Conservation (phyloP, 2,329 filamentous ascomycete genomes). For the Pyrenophora seminiperda region DNA sequence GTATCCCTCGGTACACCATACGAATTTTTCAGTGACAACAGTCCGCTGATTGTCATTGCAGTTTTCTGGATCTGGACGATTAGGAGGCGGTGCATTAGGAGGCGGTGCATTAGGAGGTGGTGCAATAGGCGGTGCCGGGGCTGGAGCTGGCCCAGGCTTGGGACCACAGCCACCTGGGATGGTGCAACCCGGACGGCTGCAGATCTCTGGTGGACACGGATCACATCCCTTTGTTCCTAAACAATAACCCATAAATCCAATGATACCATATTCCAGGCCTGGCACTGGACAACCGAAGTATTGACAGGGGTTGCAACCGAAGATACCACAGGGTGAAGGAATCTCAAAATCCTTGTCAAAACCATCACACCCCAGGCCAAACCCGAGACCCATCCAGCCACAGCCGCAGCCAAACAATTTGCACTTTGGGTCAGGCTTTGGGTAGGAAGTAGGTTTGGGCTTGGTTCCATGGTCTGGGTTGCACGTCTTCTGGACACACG, state of each 20-base stretch:
- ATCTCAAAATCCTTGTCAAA: slow-evolving; percentile 3
- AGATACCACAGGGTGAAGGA: slow-evolving; percentile 19
- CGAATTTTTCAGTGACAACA: slow-evolving; percentile 28
- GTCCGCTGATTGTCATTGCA: slow-evolving; percentile 31
- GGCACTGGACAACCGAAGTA: slow-evolving; percentile 25
- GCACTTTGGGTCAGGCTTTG: slow-evolving; percentile 12
- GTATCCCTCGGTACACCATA: slow-evolving; percentile 25
- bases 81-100: slow-evolving; percentile 9
- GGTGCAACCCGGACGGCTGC: slow-evolving; percentile 18
- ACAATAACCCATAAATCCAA: slow-evolving; percentile 29
- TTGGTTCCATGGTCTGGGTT: slow-evolving; percentile 6
- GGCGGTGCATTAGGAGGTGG: too few species aligned
- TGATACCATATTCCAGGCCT: slow-evolving; percentile 11
- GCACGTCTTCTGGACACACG: slow-evolving; percentile 18
- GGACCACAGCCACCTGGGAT: slow-evolving; percentile 25
- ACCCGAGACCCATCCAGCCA: slow-evolving; percentile 31
- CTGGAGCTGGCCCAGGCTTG: slow-evolving; percentile 24
- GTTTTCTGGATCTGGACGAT: slow-evolving; percentile 12
- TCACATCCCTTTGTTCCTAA: slow-evolving; percentile 20
- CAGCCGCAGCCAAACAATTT: slow-evolving; percentile 31
- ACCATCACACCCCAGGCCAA: slow-evolving; percentile 23
- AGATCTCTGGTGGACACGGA: slow-evolving; percentile 26
- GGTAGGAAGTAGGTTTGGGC: slow-evolving; percentile 8
- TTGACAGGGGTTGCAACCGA: slow-evolving; percentile 24
- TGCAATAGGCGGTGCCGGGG: too few species aligned